Evolutionary conservation across 441 rosid species (phyloP), one percentile per base, ranked within the genome.

Genomic region (Lepidium campestre): DNA sequence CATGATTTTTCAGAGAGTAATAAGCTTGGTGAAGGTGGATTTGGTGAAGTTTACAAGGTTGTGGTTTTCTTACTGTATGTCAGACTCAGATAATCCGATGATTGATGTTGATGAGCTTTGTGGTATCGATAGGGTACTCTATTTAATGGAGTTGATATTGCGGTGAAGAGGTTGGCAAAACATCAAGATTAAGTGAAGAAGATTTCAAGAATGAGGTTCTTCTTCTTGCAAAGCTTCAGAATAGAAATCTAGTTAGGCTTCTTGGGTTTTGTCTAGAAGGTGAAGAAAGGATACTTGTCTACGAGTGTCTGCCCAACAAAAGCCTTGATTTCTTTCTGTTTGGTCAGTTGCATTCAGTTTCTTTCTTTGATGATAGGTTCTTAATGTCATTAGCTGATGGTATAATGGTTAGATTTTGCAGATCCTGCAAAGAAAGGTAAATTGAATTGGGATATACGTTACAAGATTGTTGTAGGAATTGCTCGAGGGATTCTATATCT

Each of bases 1-100:
- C 18, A 44, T 45, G 10, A 35, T 22, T 55, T 19, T 55, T 45
- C 71, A 14, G 63, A 55, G 27, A 66, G 20, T 14, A 66, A 66
- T 7, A 57, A 34, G 4, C 57, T 56, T 44, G 71, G 70, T 32
- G 14, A 10, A 54, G 62, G 70, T 65, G 70, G 59, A 41, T 54
- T 65, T 31, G 53, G 62, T 6, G 54, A 54, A 10, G 70, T 66
- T 66, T 66, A n/a, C 35, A 66, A 55, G 46, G 70, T 12, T 23
- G 7, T 10, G 27, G 8, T 5, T 22, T 5, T 5, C 37, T 8
- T 2, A 15, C 9, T 57, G 27, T 36, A 7, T 8, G 10, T 0
- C 10, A 22, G n/a, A 23, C 45, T 44, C 39, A 11, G 1, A 34
- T 66, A 14, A 55, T 15, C 1, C 0, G 19, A 53, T 53, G 20